These are phyloP conservation scores for Trametes sanguinea DNA, from an alignment of 768 basidiomycete species.

Conservation along the genomic window DNA sequence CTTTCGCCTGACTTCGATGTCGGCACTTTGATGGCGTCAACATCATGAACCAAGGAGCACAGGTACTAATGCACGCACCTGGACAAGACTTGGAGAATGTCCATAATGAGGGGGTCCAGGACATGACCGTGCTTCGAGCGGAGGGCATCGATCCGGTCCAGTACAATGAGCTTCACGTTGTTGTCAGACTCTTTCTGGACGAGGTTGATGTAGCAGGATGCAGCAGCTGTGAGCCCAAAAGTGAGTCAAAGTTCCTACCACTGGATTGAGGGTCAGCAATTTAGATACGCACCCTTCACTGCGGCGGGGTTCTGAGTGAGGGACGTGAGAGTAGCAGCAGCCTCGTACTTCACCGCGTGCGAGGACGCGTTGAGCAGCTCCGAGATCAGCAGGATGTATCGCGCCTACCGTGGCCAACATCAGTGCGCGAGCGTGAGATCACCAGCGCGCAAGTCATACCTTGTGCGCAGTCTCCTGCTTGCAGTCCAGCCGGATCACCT, in stretches of 20 bases:
- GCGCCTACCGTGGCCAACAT: slow-evolving; percentile 50
- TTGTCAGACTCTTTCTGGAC: slow-evolving; percentile 97
- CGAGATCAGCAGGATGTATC: slow-evolving; percentile 92
- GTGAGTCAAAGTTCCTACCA: neutral
- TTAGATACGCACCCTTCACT: slow-evolving; percentile 70
- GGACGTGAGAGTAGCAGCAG: slow-evolving; percentile 90
- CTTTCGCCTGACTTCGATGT: slow-evolving; percentile 95
- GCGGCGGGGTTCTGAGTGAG: slow-evolving; percentile 96
- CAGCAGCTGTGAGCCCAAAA: slow-evolving; percentile 45
- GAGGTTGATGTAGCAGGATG: slow-evolving; percentile 83
- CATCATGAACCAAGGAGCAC: neutral
- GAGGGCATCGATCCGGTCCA: slow-evolving; percentile 85
- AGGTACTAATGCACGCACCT: slow-evolving; percentile 46
- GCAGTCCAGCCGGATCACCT: slow-evolving; percentile 89
- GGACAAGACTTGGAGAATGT: slow-evolving; percentile 86
- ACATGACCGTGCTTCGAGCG: slow-evolving; percentile 86
- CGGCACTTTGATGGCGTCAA: slow-evolving; percentile 55
- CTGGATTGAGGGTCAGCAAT: neutral
- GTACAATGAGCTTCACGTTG: slow-evolving; percentile 97
- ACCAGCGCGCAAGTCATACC: slow-evolving; percentile 46
- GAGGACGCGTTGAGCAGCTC: slow-evolving; percentile 88
- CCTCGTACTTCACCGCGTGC: slow-evolving; percentile 96
- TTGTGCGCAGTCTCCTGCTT: slow-evolving; percentile 80
- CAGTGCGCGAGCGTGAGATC: neutral
- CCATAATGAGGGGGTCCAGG: slow-evolving; percentile 91